Evolutionary conservation across 2,329 filamentous ascomycete species (phyloP).

Genomic region (Fusarium sp.): DNA sequence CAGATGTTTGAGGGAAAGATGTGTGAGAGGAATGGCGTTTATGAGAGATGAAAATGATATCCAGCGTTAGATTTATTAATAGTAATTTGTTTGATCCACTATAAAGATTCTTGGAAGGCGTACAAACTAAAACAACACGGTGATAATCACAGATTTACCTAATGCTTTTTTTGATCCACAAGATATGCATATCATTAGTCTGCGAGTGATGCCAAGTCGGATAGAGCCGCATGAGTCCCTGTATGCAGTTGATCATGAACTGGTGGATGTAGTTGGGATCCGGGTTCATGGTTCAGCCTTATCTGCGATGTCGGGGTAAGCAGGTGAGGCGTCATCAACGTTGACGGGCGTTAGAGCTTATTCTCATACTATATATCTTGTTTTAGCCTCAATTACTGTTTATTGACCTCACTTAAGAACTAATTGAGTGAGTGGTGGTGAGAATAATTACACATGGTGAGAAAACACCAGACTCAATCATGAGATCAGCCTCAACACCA

Average conservation of each 20-base stretch:
- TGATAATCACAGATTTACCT: neutral
- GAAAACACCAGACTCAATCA: fast-evolving
- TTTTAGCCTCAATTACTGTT: neutral
- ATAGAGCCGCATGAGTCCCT: neutral
- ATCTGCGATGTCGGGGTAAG: neutral
- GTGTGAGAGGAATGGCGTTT: no score
- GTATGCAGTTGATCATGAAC: neutral
- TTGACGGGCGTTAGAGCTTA: neutral
- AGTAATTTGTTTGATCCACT: constrained; percentile 15
- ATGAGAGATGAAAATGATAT: constrained; percentile 33
- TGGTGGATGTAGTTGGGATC: neutral
- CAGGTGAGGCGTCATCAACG: neutral
- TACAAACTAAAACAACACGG: neutral
- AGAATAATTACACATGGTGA: fast-evolving
- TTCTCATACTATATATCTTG: neutral
- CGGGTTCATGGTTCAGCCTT: neutral
- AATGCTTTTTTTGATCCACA: neutral
- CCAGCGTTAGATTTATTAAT: constrained; percentile 33
- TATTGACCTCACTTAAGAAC: fast-evolving
- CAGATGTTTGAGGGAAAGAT: no score
- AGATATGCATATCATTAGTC: neutral
- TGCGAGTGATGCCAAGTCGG: neutral
- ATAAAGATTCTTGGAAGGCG: neutral
- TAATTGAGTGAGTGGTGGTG: neutral
- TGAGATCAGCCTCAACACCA: neutral